phyloP scores from a whole-genome alignment of 139 green algal species.

The Mesostigma viride region DNA sequence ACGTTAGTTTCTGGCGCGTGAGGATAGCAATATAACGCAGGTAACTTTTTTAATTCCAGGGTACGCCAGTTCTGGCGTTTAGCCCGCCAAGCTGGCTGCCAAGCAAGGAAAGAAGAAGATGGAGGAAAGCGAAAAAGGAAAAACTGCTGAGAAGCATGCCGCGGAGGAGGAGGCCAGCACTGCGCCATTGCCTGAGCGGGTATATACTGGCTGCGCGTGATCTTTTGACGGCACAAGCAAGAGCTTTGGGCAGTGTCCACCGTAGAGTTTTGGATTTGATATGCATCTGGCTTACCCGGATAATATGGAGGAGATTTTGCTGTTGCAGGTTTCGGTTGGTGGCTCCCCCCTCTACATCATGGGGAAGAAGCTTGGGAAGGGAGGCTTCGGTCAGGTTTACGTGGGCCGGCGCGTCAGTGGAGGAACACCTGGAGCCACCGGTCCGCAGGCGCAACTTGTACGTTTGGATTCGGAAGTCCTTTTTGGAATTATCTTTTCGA shows the following conservation, averaged over 20 bases:
- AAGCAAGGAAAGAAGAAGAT: no score
- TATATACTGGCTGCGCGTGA: slow-evolving; percentile 8
- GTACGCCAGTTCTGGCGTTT: no score
- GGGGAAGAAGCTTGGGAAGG: slow-evolving; percentile 44
- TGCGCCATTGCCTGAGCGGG: slow-evolving; percentile 40
- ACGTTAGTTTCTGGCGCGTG: no score
- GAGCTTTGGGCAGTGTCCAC: neutral
- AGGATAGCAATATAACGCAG: no score
- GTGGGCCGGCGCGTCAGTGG: slow-evolving; percentile 27
- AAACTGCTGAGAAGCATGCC: slow-evolving; percentile 21
- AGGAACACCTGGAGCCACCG: slow-evolving; percentile 18
- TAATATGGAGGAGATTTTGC: neutral
- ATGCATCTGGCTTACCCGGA: neutral
- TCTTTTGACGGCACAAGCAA: slow-evolving; percentile 4
- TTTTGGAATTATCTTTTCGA: no score
- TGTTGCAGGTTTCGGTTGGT: slow-evolving; percentile 43
- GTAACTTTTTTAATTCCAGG: no score
- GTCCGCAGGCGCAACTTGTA: slow-evolving; percentile 29
- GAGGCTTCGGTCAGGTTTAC: slow-evolving; percentile 53
- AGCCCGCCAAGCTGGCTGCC: no score
- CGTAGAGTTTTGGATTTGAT: neutral
- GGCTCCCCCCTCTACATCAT: slow-evolving; percentile 48
- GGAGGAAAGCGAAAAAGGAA: slow-evolving; percentile 31
- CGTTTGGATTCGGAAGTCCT: neutral
- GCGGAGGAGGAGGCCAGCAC: slow-evolving; percentile 40